Evolutionary conservation across 305 asterid species (phyloP).

Genomic region (Salvia sclarea): DNA sequence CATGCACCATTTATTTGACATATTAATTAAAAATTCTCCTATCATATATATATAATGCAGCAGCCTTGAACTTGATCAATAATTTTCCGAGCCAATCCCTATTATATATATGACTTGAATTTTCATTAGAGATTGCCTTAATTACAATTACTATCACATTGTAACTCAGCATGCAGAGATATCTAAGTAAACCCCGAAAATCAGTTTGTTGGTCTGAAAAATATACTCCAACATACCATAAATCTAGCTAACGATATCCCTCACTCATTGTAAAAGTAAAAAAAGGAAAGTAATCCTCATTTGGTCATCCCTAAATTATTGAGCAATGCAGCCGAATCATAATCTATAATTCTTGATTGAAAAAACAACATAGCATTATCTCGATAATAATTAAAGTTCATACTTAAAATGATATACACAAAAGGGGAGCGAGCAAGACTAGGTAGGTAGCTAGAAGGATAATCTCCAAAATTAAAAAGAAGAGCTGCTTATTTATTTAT

Average conservation of each 20-base stretch:
- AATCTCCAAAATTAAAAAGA: background rate
- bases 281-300: background rate
- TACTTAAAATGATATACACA: slow-evolving; percentile 13
- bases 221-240: background rate
- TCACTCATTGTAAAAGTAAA: too few relatives aligned
- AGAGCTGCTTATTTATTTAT: background rate
- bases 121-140: background rate
- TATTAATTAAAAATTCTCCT: background rate
- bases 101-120: background rate
- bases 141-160: background rate
- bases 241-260: background rate
- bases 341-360: background rate
- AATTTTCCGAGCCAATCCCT: background rate
- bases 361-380: slow-evolving; percentile 5
- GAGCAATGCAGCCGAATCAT: slow-evolving; percentile 19
- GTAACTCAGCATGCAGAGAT: background rate
- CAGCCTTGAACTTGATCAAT: background rate
- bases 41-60: background rate
- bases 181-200: background rate
- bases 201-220: background rate
- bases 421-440: background rate
- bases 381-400: background rate
- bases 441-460: background rate
- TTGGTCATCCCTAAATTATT: background rate
- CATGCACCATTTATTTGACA: slow-evolving; percentile 9